Base-by-base conservation (phyloP, 2,329 filamentous ascomycete species). In the Fonsecaea monophora region DNA sequence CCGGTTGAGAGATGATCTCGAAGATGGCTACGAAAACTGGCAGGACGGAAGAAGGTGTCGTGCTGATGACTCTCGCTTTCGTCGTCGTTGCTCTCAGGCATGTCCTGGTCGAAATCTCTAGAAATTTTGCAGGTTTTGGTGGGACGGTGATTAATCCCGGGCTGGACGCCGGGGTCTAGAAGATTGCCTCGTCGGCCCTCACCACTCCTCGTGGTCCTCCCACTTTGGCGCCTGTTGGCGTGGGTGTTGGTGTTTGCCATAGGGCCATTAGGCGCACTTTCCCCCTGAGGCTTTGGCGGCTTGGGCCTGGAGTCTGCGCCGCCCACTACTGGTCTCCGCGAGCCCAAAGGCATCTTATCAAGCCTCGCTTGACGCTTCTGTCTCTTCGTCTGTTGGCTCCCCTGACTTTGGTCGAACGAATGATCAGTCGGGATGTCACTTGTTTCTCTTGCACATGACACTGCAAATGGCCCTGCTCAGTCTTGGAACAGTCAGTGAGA, bases 51-150 rank as follows among this genome's bases (percentile, higher is more conserved):
- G 53, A 21, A 48, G 13, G 34, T 53, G 45, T 67, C 45, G 50
- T 64, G 37, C 42, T 68, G 62, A 21, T 66, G 35, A 30, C 25
- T 42, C 9, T 40, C 32, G 48, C 42, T 42, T 13, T 40, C 37
- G 37, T 30, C 55, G 35, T 58, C 13, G 38, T 56, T 56, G 60
- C 38, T 55, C 50, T 45, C 6, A 53, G 45, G 59, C 30, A 58
- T 37, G 18, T 68, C 61, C 55, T 64, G 59, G 45, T 65, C 63
- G 69, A 71, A 71, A 40, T 69, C 37, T 71, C 69, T 71, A 60
- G 69, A 69, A 71, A 40, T 67, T 69, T 66, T 58, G 35, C 45
- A 54, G 35, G 30, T 45, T 53, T 35, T 65, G 56, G 62, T 63
- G 61, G 57, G 60, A 62, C 60, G 45, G 37, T 53, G 50, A 53